phyloP scores from a whole-genome alignment of 805 yeast species.

The Kazachstania bromeliacearum region DNA sequence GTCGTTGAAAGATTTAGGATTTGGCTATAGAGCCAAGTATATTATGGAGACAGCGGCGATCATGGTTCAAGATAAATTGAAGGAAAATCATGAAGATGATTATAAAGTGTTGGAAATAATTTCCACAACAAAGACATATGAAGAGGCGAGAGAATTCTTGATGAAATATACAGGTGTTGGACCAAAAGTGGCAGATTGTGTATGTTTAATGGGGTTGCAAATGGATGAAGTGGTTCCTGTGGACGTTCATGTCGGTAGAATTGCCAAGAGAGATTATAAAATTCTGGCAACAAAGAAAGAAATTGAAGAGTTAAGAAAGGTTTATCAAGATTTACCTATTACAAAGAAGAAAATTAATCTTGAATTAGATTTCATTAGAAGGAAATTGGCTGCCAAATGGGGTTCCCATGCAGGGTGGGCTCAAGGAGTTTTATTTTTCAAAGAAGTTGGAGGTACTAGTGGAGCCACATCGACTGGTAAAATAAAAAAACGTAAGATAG shows the following conservation, averaged over 20 bases:
- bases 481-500: conserved; percentile 17
- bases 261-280: conserved; percentile 74
- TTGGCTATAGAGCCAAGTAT: conserved; percentile 90
- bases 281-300: conserved; percentile 31
- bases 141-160: conserved; percentile 32
- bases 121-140: conserved; percentile 34
- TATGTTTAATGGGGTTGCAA: conserved; percentile 59
- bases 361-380: conserved; percentile 41
- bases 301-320: conserved; percentile 17
- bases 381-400: conserved; percentile 59
- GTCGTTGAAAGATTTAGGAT: conserved; percentile 38
- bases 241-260: conserved; percentile 89
- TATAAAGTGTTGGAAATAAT: not conserved
- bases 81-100: not conserved
- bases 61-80: conserved; percentile 32
- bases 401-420: conserved; percentile 98
- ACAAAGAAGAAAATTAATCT: conserved; percentile 27
- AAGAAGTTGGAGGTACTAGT: conserved; percentile 69
- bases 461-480: conserved; percentile 41
- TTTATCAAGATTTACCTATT: conserved; percentile 23
- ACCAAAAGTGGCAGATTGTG: conserved; percentile 97
- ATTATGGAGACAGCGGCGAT: conserved; percentile 65
- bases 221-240: conserved; percentile 84
- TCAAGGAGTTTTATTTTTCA: conserved; percentile 85
- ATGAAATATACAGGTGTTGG: conserved; percentile 80